Evolutionary conservation across 2,329 filamentous ascomycete genomes (phyloP), one percentile per base, ranked within the genome.

Genomic region (Domatiomyces catenatus): DNA sequence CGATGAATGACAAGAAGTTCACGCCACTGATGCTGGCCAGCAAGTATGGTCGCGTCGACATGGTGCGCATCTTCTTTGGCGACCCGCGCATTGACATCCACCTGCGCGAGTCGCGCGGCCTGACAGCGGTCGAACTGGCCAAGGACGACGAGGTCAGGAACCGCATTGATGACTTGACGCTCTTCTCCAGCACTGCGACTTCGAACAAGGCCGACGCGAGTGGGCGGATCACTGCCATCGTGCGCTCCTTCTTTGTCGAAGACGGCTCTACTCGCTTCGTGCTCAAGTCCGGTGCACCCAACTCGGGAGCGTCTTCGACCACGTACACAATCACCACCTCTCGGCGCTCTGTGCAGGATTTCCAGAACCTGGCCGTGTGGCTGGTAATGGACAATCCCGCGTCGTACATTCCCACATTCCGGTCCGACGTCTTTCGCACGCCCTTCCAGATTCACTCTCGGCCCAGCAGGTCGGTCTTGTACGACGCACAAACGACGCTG

Each of bases 61-160:
- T 94, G 73, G 90, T 98, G 17, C 77, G 89, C 52, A 81, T 83
- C 8, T 74, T 98, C 5, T 96, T 94, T 65, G 77, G 83, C 43
- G 92, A 98, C 63, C 79, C 86, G 20, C 75, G 93, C 59, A 87
- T 95, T 3, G 92, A 98, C 63, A 69, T 90, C 12, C 80, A 83
- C 43, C 80, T 89, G 26, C 85, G 84, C 64, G 93, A 98, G 64
- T 69, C 86, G 15, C 79, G 92, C 52, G 92, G 92, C 0, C 73
- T 98, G 59, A 95, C 90, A 6, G 92, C 92, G 6, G 88, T 96
- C 5, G 92, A 98, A 66, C 75, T 98, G 46, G 92, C 93, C 47
- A 98, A 98, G 64, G 93, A 98, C 61, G 92, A 98, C 63, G 92
- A 98, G 59, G 86, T 98, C 22, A 80, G 92, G 42, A 98, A 96